These are phyloP conservation scores for Lachancea waltii DNA, from an alignment of 805 yeast species.

Conservation along the genomic window DNA sequence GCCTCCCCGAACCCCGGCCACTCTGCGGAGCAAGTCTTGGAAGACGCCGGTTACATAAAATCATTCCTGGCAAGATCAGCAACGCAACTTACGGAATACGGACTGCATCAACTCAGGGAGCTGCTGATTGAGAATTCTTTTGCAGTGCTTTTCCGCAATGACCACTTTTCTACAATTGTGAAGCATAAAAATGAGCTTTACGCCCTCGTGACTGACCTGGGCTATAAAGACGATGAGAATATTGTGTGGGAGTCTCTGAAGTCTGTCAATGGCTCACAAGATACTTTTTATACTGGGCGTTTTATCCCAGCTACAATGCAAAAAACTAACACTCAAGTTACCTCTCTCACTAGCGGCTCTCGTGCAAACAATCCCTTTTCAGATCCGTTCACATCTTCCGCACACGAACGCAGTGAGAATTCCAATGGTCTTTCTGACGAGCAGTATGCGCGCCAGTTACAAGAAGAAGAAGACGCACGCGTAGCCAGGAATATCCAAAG, in stretches of 20 bases:
- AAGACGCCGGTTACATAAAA: slow-evolving; percentile 34
- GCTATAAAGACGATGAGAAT: slow-evolving; percentile 41
- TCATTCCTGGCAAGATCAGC: slow-evolving; percentile 54
- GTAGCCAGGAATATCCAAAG: slow-evolving; percentile 43
- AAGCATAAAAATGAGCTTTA: slow-evolving; percentile 49
- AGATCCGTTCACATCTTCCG: slow-evolving; percentile 11
- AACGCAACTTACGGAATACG: slow-evolving; percentile 70
- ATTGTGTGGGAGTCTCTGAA: slow-evolving; percentile 79
- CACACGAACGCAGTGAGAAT: slow-evolving; percentile 9
- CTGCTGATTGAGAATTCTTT: slow-evolving; percentile 47
- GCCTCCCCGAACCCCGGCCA: slow-evolving; percentile 1
- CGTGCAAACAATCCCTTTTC: slow-evolving; percentile 15
- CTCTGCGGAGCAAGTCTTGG: slow-evolving; percentile 22
- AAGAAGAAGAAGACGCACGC: slow-evolving; percentile 50
- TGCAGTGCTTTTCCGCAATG: slow-evolving; percentile 78
- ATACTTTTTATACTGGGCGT: slow-evolving; percentile 59
- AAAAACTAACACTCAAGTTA: slow-evolving; percentile 9
- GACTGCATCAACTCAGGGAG: slow-evolving; percentile 44
- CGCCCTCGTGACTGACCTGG: slow-evolving; percentile 67
- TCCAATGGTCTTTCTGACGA: slow-evolving; percentile 29
- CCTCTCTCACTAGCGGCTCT: slow-evolving; percentile 7
- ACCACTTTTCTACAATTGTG: slow-evolving; percentile 73
- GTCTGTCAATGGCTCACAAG: slow-evolving; percentile 63
- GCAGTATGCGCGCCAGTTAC: slow-evolving; percentile 40
- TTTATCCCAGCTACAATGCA: slow-evolving; percentile 41